Percentiles rank a stretch among this genome's conserved stretches.
Conservation (phyloP, 169 alveolate species). For the Miamiensis avidus region DNA sequence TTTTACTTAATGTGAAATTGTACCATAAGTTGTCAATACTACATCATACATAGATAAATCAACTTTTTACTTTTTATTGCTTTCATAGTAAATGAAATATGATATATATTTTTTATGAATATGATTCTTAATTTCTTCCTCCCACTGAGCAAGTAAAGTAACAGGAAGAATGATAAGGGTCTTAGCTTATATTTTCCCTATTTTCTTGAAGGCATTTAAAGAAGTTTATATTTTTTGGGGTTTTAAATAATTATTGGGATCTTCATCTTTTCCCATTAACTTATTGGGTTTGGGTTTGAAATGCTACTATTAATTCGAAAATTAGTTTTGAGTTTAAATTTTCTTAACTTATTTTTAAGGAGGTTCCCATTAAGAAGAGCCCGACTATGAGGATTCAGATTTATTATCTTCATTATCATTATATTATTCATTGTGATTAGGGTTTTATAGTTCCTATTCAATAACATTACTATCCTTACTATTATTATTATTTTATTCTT, state of each 20-base stretch:
- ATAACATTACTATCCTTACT: not conserved
- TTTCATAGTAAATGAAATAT: slow-evolving; percentile 28
- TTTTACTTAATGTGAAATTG: slow-evolving; percentile 70
- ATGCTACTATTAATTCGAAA: no score
- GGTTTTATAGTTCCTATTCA: not conserved
- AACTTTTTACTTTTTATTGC: slow-evolving; percentile 12
- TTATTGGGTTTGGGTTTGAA: no score
- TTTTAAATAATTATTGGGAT: not conserved
- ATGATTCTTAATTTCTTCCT: slow-evolving; percentile 72
- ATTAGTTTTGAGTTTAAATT: no score
- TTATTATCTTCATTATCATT: no score
- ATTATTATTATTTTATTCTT: no score
- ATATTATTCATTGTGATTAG: not conserved
- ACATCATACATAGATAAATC: slow-evolving; percentile 65
- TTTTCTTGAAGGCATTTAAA: slow-evolving; percentile 8
- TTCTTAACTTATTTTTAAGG: no score
- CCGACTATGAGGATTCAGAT: no score
- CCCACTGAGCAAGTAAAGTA: slow-evolving; percentile 81
- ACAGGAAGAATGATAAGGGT: slow-evolving; percentile 84
- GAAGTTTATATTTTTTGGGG: slow-evolving; percentile 17
- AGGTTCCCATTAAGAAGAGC: no score
- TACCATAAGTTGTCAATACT: slow-evolving; percentile 84
- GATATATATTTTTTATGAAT: slow-evolving; percentile 11
- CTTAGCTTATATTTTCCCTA: slow-evolving; percentile 61
- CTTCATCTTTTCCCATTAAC: not conserved